phyloP scores from a whole-genome alignment of 805 yeast species.

The Candida easanensis region DNA sequence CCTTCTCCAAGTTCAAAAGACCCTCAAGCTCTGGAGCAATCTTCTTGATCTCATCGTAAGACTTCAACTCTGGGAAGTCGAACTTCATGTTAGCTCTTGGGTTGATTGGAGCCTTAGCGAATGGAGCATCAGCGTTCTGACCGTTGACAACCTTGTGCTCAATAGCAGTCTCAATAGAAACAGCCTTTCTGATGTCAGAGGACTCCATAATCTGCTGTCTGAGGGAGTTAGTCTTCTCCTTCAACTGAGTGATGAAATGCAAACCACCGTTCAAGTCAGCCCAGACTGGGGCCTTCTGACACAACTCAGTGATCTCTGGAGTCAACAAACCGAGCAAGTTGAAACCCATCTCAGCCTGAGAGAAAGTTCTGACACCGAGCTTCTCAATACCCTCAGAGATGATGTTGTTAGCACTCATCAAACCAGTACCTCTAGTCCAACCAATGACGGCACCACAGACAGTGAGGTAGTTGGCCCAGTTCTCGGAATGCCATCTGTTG shows the following conservation, averaged over 20 bases:
- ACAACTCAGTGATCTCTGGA: slow-evolving; percentile 77
- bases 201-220: slow-evolving; percentile 75
- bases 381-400: slow-evolving; percentile 97
- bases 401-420: slow-evolving; percentile 95
- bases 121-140: slow-evolving; percentile 82
- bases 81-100: slow-evolving; percentile 96
- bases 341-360: slow-evolving; percentile 99
- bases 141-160: slow-evolving; percentile 84
- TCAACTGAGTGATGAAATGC: slow-evolving; percentile 88
- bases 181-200: slow-evolving; percentile 93
- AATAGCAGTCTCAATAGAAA: slow-evolving; percentile 86
- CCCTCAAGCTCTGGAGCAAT: slow-evolving; percentile 79
- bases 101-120: slow-evolving; percentile 69
- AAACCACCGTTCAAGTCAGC: slow-evolving; percentile 99
- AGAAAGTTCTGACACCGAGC: slow-evolving; percentile 95
- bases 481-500: slow-evolving; percentile 98
- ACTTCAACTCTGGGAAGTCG: slow-evolving; percentile 85
- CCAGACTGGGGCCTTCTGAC: slow-evolving; percentile 93
- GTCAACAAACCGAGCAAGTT: slow-evolving; percentile 92
- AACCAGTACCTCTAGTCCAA: slow-evolving; percentile 99
- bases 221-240: slow-evolving; percentile 77
- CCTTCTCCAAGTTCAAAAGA: slow-evolving; percentile 85
- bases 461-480: slow-evolving; percentile 92
- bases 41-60: slow-evolving; percentile 69
- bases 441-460: slow-evolving; percentile 98